Percentiles rank a stretch among this genome's conserved stretches.
Conservation (phyloP, 805 yeast species). For the Cyberlindnera subsufficiens region DNA sequence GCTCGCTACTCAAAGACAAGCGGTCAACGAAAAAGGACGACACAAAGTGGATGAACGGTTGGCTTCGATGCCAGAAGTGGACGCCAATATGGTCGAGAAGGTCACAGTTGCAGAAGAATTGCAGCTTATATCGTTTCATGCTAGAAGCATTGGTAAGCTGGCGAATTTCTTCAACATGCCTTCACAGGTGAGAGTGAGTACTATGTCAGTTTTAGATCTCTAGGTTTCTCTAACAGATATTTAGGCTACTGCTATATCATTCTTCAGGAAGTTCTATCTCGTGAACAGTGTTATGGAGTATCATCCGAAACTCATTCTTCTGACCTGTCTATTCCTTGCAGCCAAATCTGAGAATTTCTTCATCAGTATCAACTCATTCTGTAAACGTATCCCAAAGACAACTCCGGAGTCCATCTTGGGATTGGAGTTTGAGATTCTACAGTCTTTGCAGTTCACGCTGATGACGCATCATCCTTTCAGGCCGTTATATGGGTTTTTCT, state of each 20-base stretch:
- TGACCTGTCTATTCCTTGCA: conserved; percentile 81
- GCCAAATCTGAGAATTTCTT: conserved; percentile 91
- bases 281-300: conserved; percentile 78
- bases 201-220: neutral
- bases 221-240: neutral
- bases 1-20: conserved; percentile 41
- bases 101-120: conserved; percentile 68
- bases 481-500: conserved; percentile 90
- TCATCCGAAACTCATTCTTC: conserved; percentile 79
- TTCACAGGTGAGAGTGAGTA: conserved; percentile 61
- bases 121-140: conserved; percentile 61
- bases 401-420: conserved; percentile 64
- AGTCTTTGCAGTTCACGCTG: conserved; percentile 71
- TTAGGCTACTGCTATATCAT: conserved; percentile 74
- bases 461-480: conserved; percentile 84
- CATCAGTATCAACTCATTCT: conserved; percentile 77
- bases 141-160: conserved; percentile 60
- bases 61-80: conserved; percentile 24
- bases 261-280: conserved; percentile 75
- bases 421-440: conserved; percentile 73
- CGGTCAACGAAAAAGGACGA: conserved; percentile 53
- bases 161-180: conserved; percentile 77
- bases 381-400: conserved; percentile 61
- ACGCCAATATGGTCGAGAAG: conserved; percentile 26
- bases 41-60: conserved; percentile 27